These are phyloP conservation scores for Trichoderma polysporum DNA, from an alignment of 2,329 filamentous ascomycete genomes.

Conservation along the genomic window DNA sequence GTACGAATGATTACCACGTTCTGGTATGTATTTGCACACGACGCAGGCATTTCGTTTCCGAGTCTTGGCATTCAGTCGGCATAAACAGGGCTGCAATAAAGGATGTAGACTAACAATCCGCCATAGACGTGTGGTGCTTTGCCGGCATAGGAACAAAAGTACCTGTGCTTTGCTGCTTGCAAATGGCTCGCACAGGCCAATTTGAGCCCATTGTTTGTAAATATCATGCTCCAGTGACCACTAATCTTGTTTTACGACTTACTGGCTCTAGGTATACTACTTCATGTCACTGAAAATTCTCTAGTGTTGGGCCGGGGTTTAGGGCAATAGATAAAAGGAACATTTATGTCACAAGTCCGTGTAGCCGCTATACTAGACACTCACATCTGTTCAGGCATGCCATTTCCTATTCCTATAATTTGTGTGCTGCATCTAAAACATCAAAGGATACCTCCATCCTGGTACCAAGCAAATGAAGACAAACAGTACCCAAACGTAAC, in stretches of 20 bases:
- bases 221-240: neutral
- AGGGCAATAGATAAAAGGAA: neutral
- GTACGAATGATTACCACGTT: neutral
- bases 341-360: neutral
- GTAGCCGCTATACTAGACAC: neutral
- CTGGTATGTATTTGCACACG: neutral
- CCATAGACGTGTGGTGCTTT: neutral
- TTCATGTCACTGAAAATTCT: neutral
- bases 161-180: neutral
- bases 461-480: neutral
- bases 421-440: neutral
- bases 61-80: neutral
- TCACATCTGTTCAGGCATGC: neutral
- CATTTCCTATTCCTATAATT: neutral
- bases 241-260: neutral
- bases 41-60: neutral
- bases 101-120: too few relatives aligned
- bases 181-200: neutral
- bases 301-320: neutral
- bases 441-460: neutral
- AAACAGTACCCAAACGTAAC: neutral
- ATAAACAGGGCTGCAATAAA: neutral
- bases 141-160: neutral
- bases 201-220: neutral
- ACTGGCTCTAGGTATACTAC: too few relatives aligned